Evolutionary conservation across 495 filamentous ascomycete genomes (phyloP).

Genomic region (Evansstolkia leycettana): DNA sequence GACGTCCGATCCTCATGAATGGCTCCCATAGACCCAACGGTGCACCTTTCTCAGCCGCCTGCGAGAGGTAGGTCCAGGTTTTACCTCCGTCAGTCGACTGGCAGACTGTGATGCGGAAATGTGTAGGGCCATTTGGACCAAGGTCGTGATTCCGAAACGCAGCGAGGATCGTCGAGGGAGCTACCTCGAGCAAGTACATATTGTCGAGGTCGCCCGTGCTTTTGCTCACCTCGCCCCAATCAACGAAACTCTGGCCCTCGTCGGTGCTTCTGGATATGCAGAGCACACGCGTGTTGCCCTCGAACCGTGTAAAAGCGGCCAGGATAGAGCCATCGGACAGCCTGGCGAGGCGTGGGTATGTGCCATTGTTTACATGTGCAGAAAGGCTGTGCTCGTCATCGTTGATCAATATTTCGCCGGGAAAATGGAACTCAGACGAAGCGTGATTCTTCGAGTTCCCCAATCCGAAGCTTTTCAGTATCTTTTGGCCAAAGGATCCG

Average conservation of each 20-base stretch:
- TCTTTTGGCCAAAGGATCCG: constrained; percentile 24
- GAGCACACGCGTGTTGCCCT: constrained; percentile 16
- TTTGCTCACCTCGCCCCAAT: constrained; percentile 25
- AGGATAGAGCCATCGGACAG: constrained; percentile 29
- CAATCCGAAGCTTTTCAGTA: constrained; percentile 20
- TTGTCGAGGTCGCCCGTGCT: constrained; percentile 44
- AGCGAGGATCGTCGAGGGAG: constrained; percentile 35
- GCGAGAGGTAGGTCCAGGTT: constrained; percentile 42
- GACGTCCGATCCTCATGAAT: constrained; percentile 38
- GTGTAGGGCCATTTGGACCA: constrained; percentile 21
- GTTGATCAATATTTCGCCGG: constrained; percentile 16
- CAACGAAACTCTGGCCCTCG: constrained; percentile 20
- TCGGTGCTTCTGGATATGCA: constrained; percentile 26
- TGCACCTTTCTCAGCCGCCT: constrained; percentile 30
- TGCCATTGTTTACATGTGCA: constrained; percentile 29
- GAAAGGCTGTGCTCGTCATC: constrained; percentile 27
- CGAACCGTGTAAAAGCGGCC: constrained; percentile 27
- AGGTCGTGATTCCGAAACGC: constrained; percentile 51
- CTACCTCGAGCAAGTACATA: constrained; percentile 40
- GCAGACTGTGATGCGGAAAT: constrained; percentile 51
- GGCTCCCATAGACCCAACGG: constrained; percentile 49
- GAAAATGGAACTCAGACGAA: constrained; percentile 3
- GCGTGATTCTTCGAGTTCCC: constrained; percentile 4
- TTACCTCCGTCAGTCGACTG: constrained; percentile 40
- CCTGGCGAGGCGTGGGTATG: constrained; percentile 26